Conservation (phyloP, 495 filamentous ascomycete species). For the Chlorociboria aeruginascens region DNA sequence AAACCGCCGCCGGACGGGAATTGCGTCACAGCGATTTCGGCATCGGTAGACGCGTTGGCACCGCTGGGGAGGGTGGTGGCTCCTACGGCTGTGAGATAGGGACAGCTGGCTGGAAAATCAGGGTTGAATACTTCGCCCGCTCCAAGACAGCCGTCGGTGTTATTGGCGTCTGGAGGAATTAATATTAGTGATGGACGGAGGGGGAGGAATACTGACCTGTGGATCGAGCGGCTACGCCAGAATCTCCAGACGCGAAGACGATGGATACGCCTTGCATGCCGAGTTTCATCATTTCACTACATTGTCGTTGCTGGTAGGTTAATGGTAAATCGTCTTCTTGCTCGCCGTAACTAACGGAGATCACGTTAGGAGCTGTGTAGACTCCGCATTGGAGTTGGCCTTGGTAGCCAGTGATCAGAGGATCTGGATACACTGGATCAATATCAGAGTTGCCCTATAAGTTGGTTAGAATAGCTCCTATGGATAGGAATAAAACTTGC, state of each 20-base stretch:
- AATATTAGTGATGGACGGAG: conserved; percentile 22
- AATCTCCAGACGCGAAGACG: conserved; percentile 26
- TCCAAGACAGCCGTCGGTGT: not conserved
- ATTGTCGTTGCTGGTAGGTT: not conserved
- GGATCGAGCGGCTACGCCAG: conserved; percentile 24
- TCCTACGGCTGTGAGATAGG: conserved; percentile 35
- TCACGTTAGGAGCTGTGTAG: not conserved
- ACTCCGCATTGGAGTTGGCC: not conserved
- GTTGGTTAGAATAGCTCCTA: not conserved
- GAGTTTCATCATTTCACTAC: conserved; percentile 23
- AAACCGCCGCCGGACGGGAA: conserved; percentile 36
- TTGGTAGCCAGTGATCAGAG: too few species aligned
- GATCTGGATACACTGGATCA: too few species aligned
- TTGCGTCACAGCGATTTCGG: conserved; percentile 20
- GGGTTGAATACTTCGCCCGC: conserved; percentile 20
- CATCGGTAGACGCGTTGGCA: conserved; percentile 13
- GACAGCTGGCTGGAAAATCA: conserved; percentile 31
- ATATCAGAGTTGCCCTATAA: not conserved
- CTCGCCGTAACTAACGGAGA: not conserved
- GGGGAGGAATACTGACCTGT: too few species aligned
- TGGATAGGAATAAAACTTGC: not conserved
- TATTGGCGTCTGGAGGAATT: conserved; percentile 24
- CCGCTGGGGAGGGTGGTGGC: conserved; percentile 23
- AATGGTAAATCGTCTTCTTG: not conserved
- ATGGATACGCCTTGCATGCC: conserved; percentile 28